Evolutionary conservation across 768 basidiomycete species (phyloP).

Genomic region (Boletus fagicola): DNA sequence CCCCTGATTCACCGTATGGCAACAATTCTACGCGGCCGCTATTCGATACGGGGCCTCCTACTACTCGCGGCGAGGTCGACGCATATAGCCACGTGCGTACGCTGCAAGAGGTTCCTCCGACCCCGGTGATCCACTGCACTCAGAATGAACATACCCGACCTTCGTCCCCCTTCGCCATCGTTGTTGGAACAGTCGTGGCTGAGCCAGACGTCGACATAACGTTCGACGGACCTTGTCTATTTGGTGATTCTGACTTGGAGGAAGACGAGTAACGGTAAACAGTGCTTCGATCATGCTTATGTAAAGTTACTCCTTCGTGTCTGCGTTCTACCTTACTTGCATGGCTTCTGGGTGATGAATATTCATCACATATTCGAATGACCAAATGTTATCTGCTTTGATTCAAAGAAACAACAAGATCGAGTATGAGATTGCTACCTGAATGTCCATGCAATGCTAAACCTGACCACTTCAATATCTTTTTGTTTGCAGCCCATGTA

Average conservation of each 20-base stretch:
- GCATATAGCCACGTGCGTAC: not conserved
- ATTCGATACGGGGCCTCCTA: not conserved
- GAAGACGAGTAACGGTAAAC: slow-evolving; percentile 21
- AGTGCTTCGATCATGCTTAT: too few species aligned
- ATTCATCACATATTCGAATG: too few species aligned
- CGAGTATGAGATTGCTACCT: too few species aligned
- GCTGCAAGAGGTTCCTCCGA: not conserved
- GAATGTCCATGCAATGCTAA: too few species aligned
- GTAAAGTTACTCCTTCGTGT: too few species aligned
- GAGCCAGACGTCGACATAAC: slow-evolving; percentile 4
- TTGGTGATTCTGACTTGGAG: slow-evolving; percentile 31
- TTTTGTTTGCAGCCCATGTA: too few species aligned
- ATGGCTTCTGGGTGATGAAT: too few species aligned
- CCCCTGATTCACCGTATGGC: not conserved
- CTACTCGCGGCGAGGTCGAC: not conserved
- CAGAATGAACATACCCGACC: not conserved
- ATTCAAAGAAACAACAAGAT: too few species aligned
- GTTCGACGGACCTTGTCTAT: slow-evolving; percentile 30
- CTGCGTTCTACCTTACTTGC: too few species aligned
- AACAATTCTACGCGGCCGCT: not conserved
- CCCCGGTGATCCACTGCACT: not conserved
- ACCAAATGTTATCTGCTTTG: too few species aligned
- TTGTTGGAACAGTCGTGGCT: not conserved
- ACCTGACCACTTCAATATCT: too few species aligned
- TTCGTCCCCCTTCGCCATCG: not conserved